Base-by-base conservation (phyloP, 2,329 filamentous ascomycete species). In the Fusarium napiforme region DNA sequence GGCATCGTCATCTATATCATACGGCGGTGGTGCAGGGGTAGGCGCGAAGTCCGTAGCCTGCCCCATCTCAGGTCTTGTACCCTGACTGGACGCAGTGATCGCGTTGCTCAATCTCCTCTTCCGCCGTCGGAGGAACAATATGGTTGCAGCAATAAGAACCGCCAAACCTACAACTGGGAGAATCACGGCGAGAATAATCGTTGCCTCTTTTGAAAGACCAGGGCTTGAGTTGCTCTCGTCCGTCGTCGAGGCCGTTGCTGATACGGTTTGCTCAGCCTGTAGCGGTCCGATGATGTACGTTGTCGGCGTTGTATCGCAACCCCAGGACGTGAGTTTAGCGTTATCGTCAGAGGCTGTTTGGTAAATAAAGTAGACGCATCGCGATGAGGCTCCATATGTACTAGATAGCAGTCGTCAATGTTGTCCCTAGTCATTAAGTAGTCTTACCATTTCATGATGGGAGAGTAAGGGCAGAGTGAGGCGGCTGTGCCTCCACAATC, bases 381-480 rank as follows among this genome's bases (percentile, higher is more conserved):
- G 47, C 11, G 47, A 50, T 5, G 47, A 34, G 4, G 12, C 30
- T 10, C 47, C n/a, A 9, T 34, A 52, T 1, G 47, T 34, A 16
- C 47, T 52, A 23, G 7, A 21, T 1, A 34, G 21, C 5, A 34
- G 30, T 8, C 5, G n/a, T 52, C 16, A 52, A 23, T 34, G 6
- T 15, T 14, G 11, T 11, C 8, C 2, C 10, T 10, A n/a, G 2
- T 52, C 9, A 19, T 0, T 10, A 19, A 19, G 4, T 0, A 26
- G 9, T 26, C n/a, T 11, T 34, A 34, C 47, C 47, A 52, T 52
- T 26, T 52, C 30, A 52, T 52, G 9, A 52, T 36, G 0, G 30
- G 47, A 34, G 6, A 50, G 12, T 50, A 50, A 7, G 30, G 47
- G 16, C 47, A 50, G 2, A 50, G 30, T 19, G 30, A 50, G 8